A percentile compares a stretch with the other conserved stretches of the same genome.
Conservation (phyloP, 305 asterid genomes). For the Rubia tinctorum region DNA sequence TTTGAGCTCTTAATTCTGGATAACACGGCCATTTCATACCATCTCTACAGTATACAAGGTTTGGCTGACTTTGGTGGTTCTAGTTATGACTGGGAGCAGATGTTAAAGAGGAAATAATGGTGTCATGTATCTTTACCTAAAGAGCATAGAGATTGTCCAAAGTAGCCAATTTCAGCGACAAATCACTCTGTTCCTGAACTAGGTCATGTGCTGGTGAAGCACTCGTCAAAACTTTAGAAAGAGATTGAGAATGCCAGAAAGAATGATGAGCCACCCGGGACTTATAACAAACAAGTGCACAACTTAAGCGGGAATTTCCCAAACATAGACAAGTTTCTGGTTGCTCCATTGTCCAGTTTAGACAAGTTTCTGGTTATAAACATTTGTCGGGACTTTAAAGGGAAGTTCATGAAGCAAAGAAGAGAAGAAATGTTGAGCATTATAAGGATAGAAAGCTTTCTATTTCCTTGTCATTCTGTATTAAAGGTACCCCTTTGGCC, state of each 20-base stretch:
- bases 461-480: not conserved
- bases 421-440: constrained; percentile 24
- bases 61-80: too few species aligned
- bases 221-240: constrained; percentile 30
- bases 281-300: not conserved
- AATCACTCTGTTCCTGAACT: constrained; percentile 34
- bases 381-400: constrained; percentile 68
- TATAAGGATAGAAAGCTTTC: constrained; percentile 1
- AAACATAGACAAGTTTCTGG: constrained; percentile 20
- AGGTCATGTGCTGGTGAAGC: constrained; percentile 48
- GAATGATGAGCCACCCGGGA: not conserved
- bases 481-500: not conserved
- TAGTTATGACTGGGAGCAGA: too few species aligned
- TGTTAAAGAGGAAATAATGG: too few species aligned
- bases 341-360: constrained; percentile 53
- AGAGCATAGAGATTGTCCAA: constrained; percentile 12
- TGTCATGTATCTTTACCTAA: too few species aligned
- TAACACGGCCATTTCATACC: too few species aligned
- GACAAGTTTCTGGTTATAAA: constrained; percentile 75
- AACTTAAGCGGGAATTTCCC: not conserved
- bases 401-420: constrained; percentile 78
- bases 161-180: constrained; percentile 19
- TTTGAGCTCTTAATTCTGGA: too few species aligned
- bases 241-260: constrained; percentile 46
- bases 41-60: too few species aligned